Evolutionary conservation across 78 protist genomes (phyloP).

Genomic region (Tieghemostelium lacteum): DNA sequence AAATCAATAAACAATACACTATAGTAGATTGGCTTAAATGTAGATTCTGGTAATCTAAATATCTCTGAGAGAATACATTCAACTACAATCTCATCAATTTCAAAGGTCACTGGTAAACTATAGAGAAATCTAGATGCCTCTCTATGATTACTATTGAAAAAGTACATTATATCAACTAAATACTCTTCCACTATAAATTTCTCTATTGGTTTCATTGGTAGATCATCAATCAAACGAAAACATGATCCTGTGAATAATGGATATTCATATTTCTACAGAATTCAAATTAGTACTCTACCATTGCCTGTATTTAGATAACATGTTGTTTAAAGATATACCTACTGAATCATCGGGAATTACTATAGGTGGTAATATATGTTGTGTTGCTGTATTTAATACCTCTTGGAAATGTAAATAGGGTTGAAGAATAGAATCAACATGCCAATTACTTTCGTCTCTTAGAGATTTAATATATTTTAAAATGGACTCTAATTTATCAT

Average conservation of each 20-base stretch:
- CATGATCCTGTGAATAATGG: slow-evolving; percentile 40
- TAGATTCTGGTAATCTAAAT: slow-evolving; percentile 50
- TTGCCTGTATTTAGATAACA: neutral
- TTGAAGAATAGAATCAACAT: neutral
- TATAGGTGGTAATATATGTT: slow-evolving; percentile 66
- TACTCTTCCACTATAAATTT: slow-evolving; percentile 51
- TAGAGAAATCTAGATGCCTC: slow-evolving; percentile 52
- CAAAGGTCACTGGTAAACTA: slow-evolving; percentile 43
- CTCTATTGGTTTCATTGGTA: slow-evolving; percentile 32
- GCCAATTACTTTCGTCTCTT: slow-evolving; percentile 5
- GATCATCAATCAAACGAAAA: slow-evolving; percentile 40
- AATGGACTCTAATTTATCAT: slow-evolving; percentile 47
- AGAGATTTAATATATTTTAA: slow-evolving; percentile 38
- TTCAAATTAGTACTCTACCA: neutral
- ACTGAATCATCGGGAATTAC: slow-evolving; percentile 52
- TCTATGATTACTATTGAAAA: slow-evolving; percentile 53
- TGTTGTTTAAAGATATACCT: neutral
- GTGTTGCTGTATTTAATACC: slow-evolving; percentile 4
- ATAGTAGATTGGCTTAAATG: slow-evolving; percentile 47
- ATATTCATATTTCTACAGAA: slow-evolving; percentile 35
- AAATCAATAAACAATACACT: slow-evolving; percentile 52
- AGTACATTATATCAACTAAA: slow-evolving; percentile 49
- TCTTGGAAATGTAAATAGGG: slow-evolving; percentile 18
- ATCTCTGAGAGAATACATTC: slow-evolving; percentile 51
- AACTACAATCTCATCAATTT: slow-evolving; percentile 60